These are phyloP conservation scores for Cladobotryum protrusum DNA, from an alignment of 2,329 filamentous ascomycete species.

Conservation along the genomic window DNA sequence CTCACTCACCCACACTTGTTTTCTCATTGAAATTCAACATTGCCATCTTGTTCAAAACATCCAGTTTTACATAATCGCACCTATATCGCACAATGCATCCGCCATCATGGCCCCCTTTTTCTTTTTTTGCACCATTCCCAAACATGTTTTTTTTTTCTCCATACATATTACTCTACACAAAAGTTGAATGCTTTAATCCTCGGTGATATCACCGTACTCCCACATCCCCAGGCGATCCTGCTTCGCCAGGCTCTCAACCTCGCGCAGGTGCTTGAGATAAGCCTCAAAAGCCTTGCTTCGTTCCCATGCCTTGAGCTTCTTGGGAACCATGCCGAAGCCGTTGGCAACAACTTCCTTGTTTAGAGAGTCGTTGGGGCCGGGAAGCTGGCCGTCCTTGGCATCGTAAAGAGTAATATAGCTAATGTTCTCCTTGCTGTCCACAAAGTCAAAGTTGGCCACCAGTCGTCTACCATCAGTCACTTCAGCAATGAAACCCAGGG, in stretches of 20 bases:
- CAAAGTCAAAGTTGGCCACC: slow-evolving; percentile 85
- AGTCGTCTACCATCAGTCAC: slow-evolving; percentile 69
- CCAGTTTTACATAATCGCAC: too few species aligned
- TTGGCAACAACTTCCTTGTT: slow-evolving; percentile 82
- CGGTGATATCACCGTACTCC: slow-evolving; percentile 96
- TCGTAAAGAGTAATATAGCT: slow-evolving; percentile 87
- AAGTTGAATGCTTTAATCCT: slow-evolving; percentile 54
- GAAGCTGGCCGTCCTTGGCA: slow-evolving; percentile 52
- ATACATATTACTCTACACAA: background rate
- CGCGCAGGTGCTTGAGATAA: slow-evolving; percentile 64
- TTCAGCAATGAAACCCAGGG: slow-evolving; percentile 68
- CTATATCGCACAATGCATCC: too few species aligned
- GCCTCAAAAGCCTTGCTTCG: slow-evolving; percentile 61
- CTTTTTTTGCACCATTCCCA: background rate
- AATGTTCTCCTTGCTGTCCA: slow-evolving; percentile 70
- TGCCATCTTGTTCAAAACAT: too few species aligned
- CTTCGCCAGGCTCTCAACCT: slow-evolving; percentile 75
- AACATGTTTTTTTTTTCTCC: background rate
- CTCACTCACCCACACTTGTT: too few species aligned
- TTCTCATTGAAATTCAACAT: too few species aligned
- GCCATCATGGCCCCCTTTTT: too few species aligned
- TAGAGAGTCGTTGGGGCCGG: slow-evolving; percentile 66
- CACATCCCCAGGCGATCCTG: slow-evolving; percentile 78
- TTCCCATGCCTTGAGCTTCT: slow-evolving; percentile 91
- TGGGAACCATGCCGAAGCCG: slow-evolving; percentile 84